phyloP scores from a whole-genome alignment of 2,329 filamentous ascomycete species.

The Phialemoniopsis sp. region DNA sequence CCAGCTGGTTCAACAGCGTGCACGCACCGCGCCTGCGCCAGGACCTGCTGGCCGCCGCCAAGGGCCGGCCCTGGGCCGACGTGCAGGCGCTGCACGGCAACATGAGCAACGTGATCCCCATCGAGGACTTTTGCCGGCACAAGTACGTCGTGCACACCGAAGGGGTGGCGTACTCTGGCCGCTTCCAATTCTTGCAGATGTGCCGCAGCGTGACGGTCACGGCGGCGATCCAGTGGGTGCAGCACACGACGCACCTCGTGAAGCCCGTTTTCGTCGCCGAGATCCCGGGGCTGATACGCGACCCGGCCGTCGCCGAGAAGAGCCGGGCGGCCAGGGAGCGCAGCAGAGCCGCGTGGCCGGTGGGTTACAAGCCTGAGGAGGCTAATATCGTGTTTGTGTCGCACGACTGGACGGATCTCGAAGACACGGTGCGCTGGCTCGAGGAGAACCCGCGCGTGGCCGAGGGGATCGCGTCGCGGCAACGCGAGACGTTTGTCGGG shows the following conservation, averaged over 20 bases:
- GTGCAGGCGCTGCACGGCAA: constrained; percentile 32
- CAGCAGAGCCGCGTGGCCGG: constrained; percentile 31
- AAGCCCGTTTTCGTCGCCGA: constrained; percentile 35
- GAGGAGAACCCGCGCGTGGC: constrained; percentile 36
- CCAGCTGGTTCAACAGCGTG: constrained; percentile 43
- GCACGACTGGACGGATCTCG: constrained; percentile 47
- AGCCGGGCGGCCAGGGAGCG: constrained; percentile 13
- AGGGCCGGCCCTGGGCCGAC: constrained; percentile 40
- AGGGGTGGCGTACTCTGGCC: constrained; percentile 48
- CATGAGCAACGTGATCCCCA: constrained; percentile 36
- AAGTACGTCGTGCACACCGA: constrained; percentile 49
- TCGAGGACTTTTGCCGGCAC: constrained; percentile 48
- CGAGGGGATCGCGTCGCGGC: constrained; percentile 40
- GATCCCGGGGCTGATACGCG: constrained; percentile 9
- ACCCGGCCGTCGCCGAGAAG: constrained; percentile 1
- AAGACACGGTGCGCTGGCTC: constrained; percentile 39
- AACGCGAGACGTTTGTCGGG: constrained; percentile 36
- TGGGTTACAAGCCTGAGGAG: constrained; percentile 21
- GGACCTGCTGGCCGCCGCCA: constrained; percentile 28
- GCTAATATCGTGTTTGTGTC: constrained; percentile 47
- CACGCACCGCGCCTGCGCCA: constrained; percentile 33
- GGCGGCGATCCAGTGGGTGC: constrained; percentile 42
- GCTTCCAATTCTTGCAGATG: constrained; percentile 46
- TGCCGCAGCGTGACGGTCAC: constrained; percentile 43
- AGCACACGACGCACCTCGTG: constrained; percentile 44